phyloP scores from a whole-genome alignment of 2,329 filamentous ascomycete species.

The Dothideomycetes sp. region DNA sequence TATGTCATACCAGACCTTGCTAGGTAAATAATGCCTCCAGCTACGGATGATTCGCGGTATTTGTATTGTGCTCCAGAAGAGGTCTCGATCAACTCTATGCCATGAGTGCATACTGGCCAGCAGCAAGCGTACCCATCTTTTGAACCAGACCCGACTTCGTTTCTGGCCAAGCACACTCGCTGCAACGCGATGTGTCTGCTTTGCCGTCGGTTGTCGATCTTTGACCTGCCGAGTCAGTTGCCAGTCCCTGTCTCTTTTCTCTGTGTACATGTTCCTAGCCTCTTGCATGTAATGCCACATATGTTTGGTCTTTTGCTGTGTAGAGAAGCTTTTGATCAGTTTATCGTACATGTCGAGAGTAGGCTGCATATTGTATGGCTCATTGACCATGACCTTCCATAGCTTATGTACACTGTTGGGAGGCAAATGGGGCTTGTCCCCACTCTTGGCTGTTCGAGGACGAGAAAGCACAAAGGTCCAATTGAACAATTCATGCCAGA shows the following conservation, averaged over 20 bases:
- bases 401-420: constrained; percentile 41
- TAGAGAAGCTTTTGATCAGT: constrained; percentile 22
- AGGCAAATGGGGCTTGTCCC: constrained; percentile 28
- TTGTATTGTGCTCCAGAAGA: constrained; percentile 6
- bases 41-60: constrained; percentile 22
- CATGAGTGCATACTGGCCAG: constrained; percentile 13
- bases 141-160: constrained; percentile 12
- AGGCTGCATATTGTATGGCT: constrained; percentile 49
- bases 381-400: constrained; percentile 50
- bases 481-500: constrained; percentile 60
- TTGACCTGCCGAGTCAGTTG: too few relatives aligned
- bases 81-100: constrained; percentile 3
- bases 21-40: constrained; percentile 19
- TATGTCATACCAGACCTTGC: constrained; percentile 21
- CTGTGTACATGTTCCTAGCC: constrained; percentile 15
- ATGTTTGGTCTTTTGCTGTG: constrained; percentile 11
- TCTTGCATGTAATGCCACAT: constrained; percentile 21
- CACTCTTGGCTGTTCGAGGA: constrained; percentile 21
- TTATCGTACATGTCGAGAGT: constrained; percentile 47
- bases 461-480: constrained; percentile 54
- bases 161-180: constrained; percentile 4
- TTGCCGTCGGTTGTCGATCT: too few relatives aligned
- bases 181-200: neutral
- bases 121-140: constrained; percentile 23
- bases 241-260: too few relatives aligned